Base-by-base conservation (phyloP, 352 stramenopile species). In the Sclerospora graminicola region DNA sequence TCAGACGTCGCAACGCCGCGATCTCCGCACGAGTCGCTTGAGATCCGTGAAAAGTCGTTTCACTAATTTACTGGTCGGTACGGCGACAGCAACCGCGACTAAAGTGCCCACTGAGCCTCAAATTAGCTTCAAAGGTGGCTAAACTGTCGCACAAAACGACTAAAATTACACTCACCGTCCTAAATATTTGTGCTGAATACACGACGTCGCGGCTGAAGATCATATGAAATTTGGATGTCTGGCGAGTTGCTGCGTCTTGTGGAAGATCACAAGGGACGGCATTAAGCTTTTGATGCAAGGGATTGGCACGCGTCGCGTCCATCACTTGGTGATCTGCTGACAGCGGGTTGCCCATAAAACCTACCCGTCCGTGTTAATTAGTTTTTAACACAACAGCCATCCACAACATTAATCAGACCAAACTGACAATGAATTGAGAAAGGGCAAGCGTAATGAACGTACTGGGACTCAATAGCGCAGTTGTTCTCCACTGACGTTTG, bases 21-120 rank as follows among this genome's bases (percentile, higher is more conserved):
- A 89, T 83, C 57, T 89, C 74, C 4, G 77, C 66, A 0, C 59
- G 55, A 89, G 50, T 0, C 78, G 57, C 45, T 71, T 80, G 26
- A 81, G 67, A 36, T 89, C 78, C 0, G 72, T 82, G n/a, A 88
- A 48, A 27, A 84, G 84, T 8, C 75, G 61, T 57, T 83, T 83
- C 55, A 93, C 89, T 45, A 85, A 82, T 57, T 91, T 93, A 35
- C 90, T 67, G 54, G 5, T 69, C 60, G 5, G 72, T 85, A 26
- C 54, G 50, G 8, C 66, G 59, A 45, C 70, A 86, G 47, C 59
- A 57, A 0, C 63, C 78, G 8, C 67, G 68, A 51, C 54, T 72
- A 18, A 86, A 87, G 46, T 89, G 75, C 1, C 75, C 75, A 30
- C 74, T 89, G 30, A 5, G 27, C 31, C 19, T 33, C 19, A 41